Evolutionary conservation across 2,329 filamentous ascomycete species (phyloP), one percentile per base, ranked within the genome.

Genomic region (Furcasterigmium furcatum): DNA sequence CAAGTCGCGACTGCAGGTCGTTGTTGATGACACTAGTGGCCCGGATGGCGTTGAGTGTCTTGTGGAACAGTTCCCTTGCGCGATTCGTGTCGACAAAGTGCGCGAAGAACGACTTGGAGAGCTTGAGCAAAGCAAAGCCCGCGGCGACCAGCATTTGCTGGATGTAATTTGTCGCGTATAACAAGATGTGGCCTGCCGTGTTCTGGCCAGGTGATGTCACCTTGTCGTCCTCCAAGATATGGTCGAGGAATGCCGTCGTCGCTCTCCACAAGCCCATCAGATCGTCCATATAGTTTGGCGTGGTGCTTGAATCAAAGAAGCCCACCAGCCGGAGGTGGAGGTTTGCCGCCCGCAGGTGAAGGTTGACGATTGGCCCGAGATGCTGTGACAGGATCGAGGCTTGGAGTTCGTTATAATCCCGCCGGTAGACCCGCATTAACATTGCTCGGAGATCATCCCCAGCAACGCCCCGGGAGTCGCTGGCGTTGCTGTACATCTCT

Each of bases 61-160:
- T 75, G 53, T 88, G 79, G 58, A 92, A 91, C 10, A 89, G 76
- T 5, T 73, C 76, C 20, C 85, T 79, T 12, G 84, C 85, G 6
- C 82, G 75, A 30, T 84, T 76, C 46, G 80, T 81, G 54, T 91
- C 85, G 45, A 88, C 81, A n/a, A 83, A 82, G 53, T 78, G 78
- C 34, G 84, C 77, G 55, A 91, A 91, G 66, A 85, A 85, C 18
- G 87, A 90, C 41, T 84, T 81, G 67, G 91, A 84, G 46, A 92
- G 73, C 58, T 91, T 92, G 50, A 91, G 74, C 40, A 94, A 70
- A 1, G 87, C 84, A 56, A 91, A 91, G 4, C 85, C 84, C 5
- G 85, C 87, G 3, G 87, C 88, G n/a, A 91, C 81, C 46, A 91
- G 80, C 85, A 92, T 91, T 64, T 92, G 88, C 60, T 90, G 84